Evolutionary conservation across 371 early-diverging fungal species (phyloP).

Genomic region (Catenaria anguillulae): DNA sequence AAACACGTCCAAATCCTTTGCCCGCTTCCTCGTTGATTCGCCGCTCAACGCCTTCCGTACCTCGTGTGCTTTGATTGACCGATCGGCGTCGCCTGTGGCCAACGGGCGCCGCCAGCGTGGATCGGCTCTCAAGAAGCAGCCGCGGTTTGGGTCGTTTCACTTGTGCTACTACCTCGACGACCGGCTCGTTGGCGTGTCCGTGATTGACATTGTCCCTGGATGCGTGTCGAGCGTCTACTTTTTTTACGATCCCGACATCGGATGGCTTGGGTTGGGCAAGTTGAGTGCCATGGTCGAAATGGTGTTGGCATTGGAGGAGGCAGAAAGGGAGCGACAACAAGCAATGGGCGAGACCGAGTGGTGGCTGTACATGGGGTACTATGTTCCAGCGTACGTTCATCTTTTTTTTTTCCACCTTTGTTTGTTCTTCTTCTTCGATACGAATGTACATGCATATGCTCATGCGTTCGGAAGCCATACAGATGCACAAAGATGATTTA

Average conservation of each 20-base stretch:
- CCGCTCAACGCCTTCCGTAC: conserved; percentile 40
- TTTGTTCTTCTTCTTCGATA: too few species aligned
- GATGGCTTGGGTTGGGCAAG: conserved; percentile 57
- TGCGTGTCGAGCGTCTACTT: conserved; percentile 89
- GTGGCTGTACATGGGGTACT: conserved; percentile 84
- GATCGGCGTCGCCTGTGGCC: neutral
- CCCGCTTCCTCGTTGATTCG: conserved; percentile 54
- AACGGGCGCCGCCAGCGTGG: too few species aligned
- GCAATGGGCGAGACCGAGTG: too few species aligned
- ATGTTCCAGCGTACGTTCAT: conserved; percentile 68
- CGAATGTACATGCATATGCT: too few species aligned
- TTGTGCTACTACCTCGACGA: conserved; percentile 67
- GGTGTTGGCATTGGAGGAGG: conserved; percentile 24
- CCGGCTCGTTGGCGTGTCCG: conserved; percentile 65
- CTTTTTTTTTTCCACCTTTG: too few species aligned
- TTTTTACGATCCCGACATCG: conserved; percentile 73
- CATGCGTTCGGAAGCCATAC: too few species aligned
- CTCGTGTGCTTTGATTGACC: neutral
- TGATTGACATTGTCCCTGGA: conserved; percentile 73
- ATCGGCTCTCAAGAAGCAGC: too few species aligned
- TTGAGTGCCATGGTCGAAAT: conserved; percentile 74
- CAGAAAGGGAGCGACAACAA: too few species aligned
- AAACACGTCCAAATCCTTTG: conserved; percentile 34
- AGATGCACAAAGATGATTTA: conserved; percentile 95
- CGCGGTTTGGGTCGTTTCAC: conserved; percentile 67